Conservation (phyloP, 148 eudicot genomes). For the Fagopyrum esculentum region DNA sequence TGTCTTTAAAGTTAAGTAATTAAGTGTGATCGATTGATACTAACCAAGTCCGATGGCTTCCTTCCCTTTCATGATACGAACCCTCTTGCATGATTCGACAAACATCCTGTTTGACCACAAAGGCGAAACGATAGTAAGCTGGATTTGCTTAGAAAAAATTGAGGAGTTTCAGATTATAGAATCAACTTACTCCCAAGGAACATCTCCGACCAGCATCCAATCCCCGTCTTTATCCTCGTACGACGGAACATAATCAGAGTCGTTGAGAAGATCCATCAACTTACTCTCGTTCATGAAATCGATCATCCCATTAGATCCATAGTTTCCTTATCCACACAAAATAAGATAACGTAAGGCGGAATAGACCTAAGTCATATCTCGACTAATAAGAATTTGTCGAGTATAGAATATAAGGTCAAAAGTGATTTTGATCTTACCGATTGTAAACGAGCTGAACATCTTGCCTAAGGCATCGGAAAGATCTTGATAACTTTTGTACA, state of each 20-base stretch:
- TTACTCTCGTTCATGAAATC: slow-evolving; percentile 91
- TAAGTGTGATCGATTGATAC: slow-evolving; percentile 4
- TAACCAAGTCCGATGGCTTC: slow-evolving; percentile 59
- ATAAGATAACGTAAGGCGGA: no score
- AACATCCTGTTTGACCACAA: slow-evolving; percentile 35
- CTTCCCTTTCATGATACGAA: slow-evolving; percentile 53
- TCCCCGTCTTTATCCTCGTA: slow-evolving; percentile 85
- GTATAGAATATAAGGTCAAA: no score
- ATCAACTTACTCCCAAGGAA: slow-evolving; percentile 78
- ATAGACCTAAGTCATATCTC: no score
- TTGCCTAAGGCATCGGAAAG: slow-evolving; percentile 51
- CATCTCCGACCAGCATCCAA: slow-evolving; percentile 94
- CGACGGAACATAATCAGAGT: slow-evolving; percentile 70
- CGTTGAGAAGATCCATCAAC: slow-evolving; percentile 65
- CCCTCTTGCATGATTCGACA: slow-evolving; percentile 49
- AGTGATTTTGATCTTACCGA: slow-evolving; percentile 24
- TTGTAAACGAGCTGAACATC: slow-evolving; percentile 76
- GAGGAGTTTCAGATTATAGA: background rate
- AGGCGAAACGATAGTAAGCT: no score
- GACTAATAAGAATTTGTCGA: no score
- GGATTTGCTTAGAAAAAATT: no score
- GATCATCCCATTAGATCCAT: slow-evolving; percentile 59
- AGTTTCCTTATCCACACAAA: background rate
- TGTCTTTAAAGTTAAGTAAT: no score
- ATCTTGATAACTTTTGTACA: slow-evolving; percentile 32